Conservation (phyloP, 139 green algal genomes). For the Haematococcus sp. region DNA sequence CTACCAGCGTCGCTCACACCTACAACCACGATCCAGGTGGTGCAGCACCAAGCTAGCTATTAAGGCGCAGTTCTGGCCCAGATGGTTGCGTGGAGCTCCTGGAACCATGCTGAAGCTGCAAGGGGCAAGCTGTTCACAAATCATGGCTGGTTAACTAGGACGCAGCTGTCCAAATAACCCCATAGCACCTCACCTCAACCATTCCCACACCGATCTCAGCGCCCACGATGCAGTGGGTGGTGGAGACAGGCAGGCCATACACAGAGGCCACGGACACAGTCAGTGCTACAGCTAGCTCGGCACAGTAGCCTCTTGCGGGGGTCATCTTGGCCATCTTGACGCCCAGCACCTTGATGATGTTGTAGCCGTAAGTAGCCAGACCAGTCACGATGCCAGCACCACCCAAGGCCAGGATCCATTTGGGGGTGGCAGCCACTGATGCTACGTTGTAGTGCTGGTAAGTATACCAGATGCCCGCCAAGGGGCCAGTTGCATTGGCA, state of each 20-base stretch:
- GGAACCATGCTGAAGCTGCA: no score
- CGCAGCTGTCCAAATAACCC: not conserved
- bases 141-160: no score
- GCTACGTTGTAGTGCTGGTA: conserved; percentile 1
- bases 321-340: conserved; percentile 45
- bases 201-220: conserved; percentile 38
- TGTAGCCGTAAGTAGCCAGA: conserved; percentile 66
- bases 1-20: no score
- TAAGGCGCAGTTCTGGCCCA: no score
- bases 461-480: conserved; percentile 43
- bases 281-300: conserved; percentile 54
- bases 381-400: conserved; percentile 77
- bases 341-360: conserved; percentile 43
- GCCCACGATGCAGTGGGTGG: conserved; percentile 46
- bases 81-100: no score
- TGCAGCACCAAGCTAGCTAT: no score
- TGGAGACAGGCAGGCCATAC: conserved; percentile 51
- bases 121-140: no score
- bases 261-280: conserved; percentile 48
- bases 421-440: conserved; percentile 19
- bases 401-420: conserved; percentile 78
- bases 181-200: not conserved
- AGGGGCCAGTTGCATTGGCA: conserved; percentile 55
- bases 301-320: conserved; percentile 60
- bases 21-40: no score